These are phyloP conservation scores for Rhizopus stolonifer DNA, from an alignment of 371 early-diverging fungal genomes.

Conservation along the genomic window DNA sequence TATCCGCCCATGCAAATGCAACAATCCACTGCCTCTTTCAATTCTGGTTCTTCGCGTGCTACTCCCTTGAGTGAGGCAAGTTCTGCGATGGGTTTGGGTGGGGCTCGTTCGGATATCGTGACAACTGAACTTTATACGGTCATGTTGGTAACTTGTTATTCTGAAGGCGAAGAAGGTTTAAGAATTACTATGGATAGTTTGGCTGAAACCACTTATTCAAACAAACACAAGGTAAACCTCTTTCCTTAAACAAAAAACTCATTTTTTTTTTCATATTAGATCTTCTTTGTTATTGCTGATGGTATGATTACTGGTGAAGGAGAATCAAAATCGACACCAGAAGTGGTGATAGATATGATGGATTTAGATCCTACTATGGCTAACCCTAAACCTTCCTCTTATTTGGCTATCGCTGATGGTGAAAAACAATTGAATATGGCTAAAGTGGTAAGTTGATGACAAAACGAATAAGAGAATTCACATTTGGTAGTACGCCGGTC, in stretches of 20 bases:
- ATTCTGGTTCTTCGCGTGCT: slow-evolving; percentile 37
- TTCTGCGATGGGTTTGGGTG: slow-evolving; percentile 19
- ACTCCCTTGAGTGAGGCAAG: slow-evolving; percentile 27
- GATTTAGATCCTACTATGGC: slow-evolving; percentile 56
- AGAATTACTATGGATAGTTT: slow-evolving; percentile 84
- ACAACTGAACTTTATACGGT: slow-evolving; percentile 50
- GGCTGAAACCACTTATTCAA: slow-evolving; percentile 64
- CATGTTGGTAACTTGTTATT: slow-evolving; percentile 75
- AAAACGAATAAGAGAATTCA: no score
- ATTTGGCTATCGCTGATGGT: slow-evolving; percentile 92
- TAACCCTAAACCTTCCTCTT: slow-evolving; percentile 66
- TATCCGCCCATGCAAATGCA: slow-evolving; percentile 33
- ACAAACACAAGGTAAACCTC: slow-evolving; percentile 48
- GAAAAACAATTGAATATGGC: slow-evolving; percentile 93
- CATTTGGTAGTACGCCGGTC: slow-evolving; percentile 73
- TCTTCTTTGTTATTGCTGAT: slow-evolving; percentile 49
- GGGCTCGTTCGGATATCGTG: slow-evolving; percentile 36
- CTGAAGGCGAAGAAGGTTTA: slow-evolving; percentile 76
- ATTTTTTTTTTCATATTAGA: slow-evolving; percentile 1
- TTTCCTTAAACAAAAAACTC: neutral
- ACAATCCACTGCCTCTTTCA: slow-evolving; percentile 19
- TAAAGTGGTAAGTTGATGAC: slow-evolving; percentile 54
- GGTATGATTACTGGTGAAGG: slow-evolving; percentile 44
- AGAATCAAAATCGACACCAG: slow-evolving; percentile 58
- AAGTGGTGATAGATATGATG: slow-evolving; percentile 63